Conservation (phyloP, 805 yeast genomes). For the Barnettozyma botsteinii region DNA sequence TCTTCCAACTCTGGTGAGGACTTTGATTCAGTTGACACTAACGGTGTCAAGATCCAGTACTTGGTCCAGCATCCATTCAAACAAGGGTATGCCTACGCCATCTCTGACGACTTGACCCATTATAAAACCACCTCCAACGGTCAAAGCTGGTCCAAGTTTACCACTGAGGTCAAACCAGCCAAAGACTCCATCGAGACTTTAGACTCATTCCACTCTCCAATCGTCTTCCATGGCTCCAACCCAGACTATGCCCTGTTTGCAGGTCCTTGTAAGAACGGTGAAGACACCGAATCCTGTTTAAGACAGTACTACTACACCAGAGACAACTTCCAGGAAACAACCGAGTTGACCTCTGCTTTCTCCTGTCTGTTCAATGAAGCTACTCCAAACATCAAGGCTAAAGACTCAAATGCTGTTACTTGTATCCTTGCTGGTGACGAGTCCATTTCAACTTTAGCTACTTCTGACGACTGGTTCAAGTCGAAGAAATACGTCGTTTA, state of each 20-base stretch:
- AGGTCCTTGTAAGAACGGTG: slow-evolving; percentile 30
- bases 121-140: slow-evolving; percentile 39
- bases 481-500: slow-evolving; percentile 27
- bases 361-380: slow-evolving; percentile 30
- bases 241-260: slow-evolving; percentile 33
- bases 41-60: slow-evolving; percentile 29
- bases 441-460: slow-evolving; percentile 29
- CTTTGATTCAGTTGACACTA: slow-evolving; percentile 36
- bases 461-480: slow-evolving; percentile 42
- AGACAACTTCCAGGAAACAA: slow-evolving; percentile 37
- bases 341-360: slow-evolving; percentile 24
- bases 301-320: slow-evolving; percentile 36
- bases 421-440: slow-evolving; percentile 41
- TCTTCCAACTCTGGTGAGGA: slow-evolving; percentile 43
- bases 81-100: slow-evolving; percentile 33
- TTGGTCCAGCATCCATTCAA: slow-evolving; percentile 36
- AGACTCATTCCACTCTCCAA: slow-evolving; percentile 20
- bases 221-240: slow-evolving; percentile 35
- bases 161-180: slow-evolving; percentile 27
- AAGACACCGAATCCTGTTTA: slow-evolving; percentile 28
- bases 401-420: slow-evolving; percentile 31
- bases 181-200: slow-evolving; percentile 20
- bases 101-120: slow-evolving; percentile 30
- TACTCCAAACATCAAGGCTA: slow-evolving; percentile 20
- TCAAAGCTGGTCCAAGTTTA: slow-evolving; percentile 34